Percentiles rank a stretch among this genome's conserved stretches.
phyloP scores from a whole-genome alignment of 257 asterid genomes.

The Gentiana dahurica region DNA sequence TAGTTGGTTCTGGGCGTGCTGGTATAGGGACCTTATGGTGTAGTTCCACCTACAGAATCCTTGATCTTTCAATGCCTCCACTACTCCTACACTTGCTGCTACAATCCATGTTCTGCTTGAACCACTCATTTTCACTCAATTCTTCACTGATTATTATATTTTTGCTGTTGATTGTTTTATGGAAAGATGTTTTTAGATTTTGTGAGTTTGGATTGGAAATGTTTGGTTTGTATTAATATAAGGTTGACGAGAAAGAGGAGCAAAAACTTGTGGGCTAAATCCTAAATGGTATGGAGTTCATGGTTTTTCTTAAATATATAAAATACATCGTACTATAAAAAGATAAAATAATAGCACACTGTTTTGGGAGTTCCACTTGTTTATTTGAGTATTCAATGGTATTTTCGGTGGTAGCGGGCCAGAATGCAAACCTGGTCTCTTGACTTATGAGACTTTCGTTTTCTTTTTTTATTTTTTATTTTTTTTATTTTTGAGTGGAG shows the following conservation, averaged over 20 bases:
- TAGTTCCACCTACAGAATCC: background rate
- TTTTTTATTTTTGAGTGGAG: too few species aligned
- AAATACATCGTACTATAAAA: background rate
- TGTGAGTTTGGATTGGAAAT: background rate
- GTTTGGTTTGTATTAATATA: background rate
- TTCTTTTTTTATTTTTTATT: too few species aligned
- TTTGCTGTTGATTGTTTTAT: background rate
- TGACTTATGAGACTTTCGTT: too few species aligned
- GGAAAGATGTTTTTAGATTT: background rate
- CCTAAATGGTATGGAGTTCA: background rate
- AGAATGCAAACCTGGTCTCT: too few species aligned
- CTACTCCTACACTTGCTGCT: conserved; percentile 1
- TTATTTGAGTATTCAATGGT: too few species aligned
- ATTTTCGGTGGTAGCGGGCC: too few species aligned
- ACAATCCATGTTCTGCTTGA: conserved; percentile 16
- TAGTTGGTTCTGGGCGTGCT: conserved; percentile 13
- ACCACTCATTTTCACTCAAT: conserved; percentile 13
- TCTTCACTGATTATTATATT: conserved; percentile 8
- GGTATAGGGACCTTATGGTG: conserved; percentile 6
- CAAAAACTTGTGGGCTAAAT: background rate
- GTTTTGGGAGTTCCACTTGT: too few species aligned
- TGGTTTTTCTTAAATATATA: background rate
- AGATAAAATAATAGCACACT: too few species aligned
- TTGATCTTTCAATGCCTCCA: too few species aligned
- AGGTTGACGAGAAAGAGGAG: background rate